phyloP scores from a whole-genome alignment of 805 yeast species.

The Candida easanensis region DNA sequence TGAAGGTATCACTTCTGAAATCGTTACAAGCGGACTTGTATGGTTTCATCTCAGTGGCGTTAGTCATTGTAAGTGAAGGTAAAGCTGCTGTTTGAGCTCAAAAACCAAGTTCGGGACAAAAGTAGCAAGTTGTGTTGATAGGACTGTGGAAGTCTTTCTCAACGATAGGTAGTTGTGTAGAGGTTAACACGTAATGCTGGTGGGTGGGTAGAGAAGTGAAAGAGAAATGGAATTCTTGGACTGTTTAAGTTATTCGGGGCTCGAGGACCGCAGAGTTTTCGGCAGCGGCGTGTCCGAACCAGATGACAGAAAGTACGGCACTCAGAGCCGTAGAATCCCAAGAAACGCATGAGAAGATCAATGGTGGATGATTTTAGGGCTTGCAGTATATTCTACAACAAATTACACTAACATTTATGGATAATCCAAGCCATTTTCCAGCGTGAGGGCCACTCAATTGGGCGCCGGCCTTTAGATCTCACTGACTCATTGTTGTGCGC shows the following conservation, averaged over 20 bases:
- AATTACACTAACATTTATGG: too few relatives aligned
- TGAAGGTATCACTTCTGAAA: constrained; percentile 81
- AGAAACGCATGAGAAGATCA: too few relatives aligned
- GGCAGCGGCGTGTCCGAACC: not conserved
- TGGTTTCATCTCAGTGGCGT: constrained; percentile 55
- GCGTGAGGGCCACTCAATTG: not conserved
- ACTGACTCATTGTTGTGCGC: not conserved
- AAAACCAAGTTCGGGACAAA: too few relatives aligned
- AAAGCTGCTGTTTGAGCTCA: too few relatives aligned
- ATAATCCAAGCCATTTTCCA: not conserved
- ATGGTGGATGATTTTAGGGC: too few relatives aligned
- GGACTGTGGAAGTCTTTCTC: too few relatives aligned
- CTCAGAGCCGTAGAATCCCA: not conserved
- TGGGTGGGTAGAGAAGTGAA: not conserved
- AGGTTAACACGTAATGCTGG: too few relatives aligned
- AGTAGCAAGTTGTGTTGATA: too few relatives aligned
- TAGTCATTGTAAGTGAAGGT: not conserved
- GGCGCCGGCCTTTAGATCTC: not conserved
- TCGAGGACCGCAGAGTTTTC: not conserved
- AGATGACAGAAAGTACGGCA: not conserved
- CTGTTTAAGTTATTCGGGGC: too few relatives aligned
- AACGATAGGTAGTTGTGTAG: too few relatives aligned
- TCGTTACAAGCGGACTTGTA: constrained; percentile 40
- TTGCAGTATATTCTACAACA: too few relatives aligned
- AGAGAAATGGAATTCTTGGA: constrained; percentile 73